Evolutionary conservation across 306 rosid species (phyloP).

Genomic region (Calophaca sinica): DNA sequence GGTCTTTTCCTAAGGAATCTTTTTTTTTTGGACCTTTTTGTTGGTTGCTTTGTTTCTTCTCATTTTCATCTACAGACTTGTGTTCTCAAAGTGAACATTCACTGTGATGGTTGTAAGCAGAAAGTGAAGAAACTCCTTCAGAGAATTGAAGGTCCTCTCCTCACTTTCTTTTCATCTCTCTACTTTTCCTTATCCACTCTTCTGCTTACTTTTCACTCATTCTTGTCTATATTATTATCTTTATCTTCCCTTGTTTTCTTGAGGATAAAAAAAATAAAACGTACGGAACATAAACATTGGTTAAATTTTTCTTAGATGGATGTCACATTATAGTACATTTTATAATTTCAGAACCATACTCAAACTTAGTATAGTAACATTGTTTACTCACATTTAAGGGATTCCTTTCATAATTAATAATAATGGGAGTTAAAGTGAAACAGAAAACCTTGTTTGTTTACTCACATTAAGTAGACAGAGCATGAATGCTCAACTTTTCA

Average conservation of each 20-base stretch:
- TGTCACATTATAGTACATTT: neutral
- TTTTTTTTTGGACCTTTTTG: constrained; percentile 47
- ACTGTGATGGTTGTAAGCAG: constrained; percentile 99
- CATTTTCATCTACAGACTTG: constrained; percentile 69
- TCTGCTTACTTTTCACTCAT: no score
- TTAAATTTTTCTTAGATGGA: neutral
- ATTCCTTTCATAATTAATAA: no score
- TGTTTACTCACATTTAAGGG: no score
- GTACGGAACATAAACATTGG: no score
- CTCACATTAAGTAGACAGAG: neutral
- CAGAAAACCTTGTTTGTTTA: no score
- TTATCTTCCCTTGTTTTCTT: no score
- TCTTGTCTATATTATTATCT: neutral
- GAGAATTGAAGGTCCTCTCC: constrained; percentile 83
- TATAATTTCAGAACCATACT: neutral
- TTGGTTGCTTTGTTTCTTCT: constrained; percentile 48
- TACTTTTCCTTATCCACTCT: constrained; percentile 40
- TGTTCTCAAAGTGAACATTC: constrained; percentile 88
- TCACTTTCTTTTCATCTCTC: constrained; percentile 37
- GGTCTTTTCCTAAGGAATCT: constrained; percentile 58
- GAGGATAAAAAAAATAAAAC: no score
- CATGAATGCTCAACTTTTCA: neutral
- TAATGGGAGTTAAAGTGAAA: no score
- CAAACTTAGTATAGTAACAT: neutral
- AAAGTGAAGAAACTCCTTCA: constrained; percentile 97